These are phyloP conservation scores for Rhizoctonia solani DNA, from an alignment of 1,284 basidiomycete species.

Conservation along the genomic window DNA sequence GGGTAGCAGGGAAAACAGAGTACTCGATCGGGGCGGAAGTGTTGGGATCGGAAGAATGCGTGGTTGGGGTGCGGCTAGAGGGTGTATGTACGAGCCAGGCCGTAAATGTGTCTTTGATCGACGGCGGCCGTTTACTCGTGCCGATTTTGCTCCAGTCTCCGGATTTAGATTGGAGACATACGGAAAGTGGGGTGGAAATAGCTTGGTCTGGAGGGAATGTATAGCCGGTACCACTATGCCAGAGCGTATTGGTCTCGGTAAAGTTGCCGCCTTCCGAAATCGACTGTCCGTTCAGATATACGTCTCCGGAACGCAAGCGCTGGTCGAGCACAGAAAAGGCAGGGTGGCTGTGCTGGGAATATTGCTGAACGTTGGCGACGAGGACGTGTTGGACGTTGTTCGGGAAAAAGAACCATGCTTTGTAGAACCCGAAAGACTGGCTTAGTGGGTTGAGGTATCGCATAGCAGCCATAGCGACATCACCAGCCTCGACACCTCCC, in stretches of 20 bases:
- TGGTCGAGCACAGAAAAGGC: conserved; percentile 70
- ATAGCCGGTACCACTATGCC: conserved; percentile 64
- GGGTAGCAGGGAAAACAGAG: conserved; percentile 54
- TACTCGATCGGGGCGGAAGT: conserved; percentile 53
- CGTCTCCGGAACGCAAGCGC: conserved; percentile 51
- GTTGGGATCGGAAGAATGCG: too few relatives aligned
- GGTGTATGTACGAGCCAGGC: conserved; percentile 59
- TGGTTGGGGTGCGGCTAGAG: conserved; percentile 42
- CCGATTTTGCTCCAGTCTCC: conserved; percentile 66
- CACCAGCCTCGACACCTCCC: conserved; percentile 63
- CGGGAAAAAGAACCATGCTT: too few relatives aligned
- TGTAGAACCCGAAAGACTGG: conserved; percentile 52
- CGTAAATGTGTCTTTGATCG: conserved; percentile 61
- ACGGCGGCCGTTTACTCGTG: conserved; percentile 57
- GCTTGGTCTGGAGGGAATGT: conserved; percentile 43
- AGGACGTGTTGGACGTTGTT: conserved; percentile 76
- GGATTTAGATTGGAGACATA: conserved; percentile 52
- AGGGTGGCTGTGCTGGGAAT: conserved; percentile 58
- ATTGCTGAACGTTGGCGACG: conserved; percentile 60
- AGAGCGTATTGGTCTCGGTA: conserved; percentile 51
- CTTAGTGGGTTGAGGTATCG: conserved; percentile 57
- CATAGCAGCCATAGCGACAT: conserved; percentile 61
- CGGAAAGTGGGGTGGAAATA: neutral
- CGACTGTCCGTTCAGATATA: conserved; percentile 53
- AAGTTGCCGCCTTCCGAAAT: conserved; percentile 38